These are phyloP conservation scores for Pseudomonodictys pantanalensis DNA, from an alignment of 495 filamentous ascomycete species.

Conservation along the genomic window DNA sequence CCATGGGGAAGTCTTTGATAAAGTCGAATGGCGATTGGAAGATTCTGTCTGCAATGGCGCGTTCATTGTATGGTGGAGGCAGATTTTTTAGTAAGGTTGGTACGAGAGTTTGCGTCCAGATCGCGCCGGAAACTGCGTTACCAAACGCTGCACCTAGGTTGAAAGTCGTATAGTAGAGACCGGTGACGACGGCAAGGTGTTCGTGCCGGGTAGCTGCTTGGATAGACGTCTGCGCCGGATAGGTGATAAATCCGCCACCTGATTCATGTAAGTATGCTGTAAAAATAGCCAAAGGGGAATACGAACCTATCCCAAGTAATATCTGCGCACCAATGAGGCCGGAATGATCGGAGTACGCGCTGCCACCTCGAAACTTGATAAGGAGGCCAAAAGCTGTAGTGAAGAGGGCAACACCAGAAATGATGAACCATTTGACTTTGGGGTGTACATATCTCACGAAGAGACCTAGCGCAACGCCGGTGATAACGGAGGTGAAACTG, in stretches of 20 bases:
- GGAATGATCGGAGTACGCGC: slow-evolving; percentile 41
- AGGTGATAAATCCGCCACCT: slow-evolving; percentile 53
- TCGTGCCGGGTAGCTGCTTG: slow-evolving; percentile 31
- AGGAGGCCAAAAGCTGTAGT: slow-evolving; percentile 29
- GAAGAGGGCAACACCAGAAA: slow-evolving; percentile 27
- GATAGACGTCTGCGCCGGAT: slow-evolving; percentile 46
- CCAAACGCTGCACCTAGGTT: slow-evolving; percentile 31
- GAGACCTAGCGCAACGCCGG: slow-evolving; percentile 48
- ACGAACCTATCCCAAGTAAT: slow-evolving; percentile 54
- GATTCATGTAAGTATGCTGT: too few species aligned
- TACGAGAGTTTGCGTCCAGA: slow-evolving; percentile 32
- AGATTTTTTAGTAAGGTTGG: too few species aligned
- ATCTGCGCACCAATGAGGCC: slow-evolving; percentile 56
- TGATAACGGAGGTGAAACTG: slow-evolving; percentile 49
- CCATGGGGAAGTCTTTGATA: too few species aligned
- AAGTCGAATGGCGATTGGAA: too few species aligned
- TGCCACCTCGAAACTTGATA: slow-evolving; percentile 48
- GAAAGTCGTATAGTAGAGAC: slow-evolving; percentile 30
- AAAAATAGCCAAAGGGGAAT: too few species aligned
- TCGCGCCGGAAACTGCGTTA: slow-evolving; percentile 31
- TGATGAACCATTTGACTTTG: slow-evolving; percentile 53
- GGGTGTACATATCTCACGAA: slow-evolving; percentile 49
- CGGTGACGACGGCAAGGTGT: slow-evolving; percentile 31
- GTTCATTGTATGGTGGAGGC: too few species aligned
- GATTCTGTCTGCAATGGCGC: too few species aligned